phyloP scores from a whole-genome alignment of 495 filamentous ascomycete species.

The Podospora pseudopauciseta region DNA sequence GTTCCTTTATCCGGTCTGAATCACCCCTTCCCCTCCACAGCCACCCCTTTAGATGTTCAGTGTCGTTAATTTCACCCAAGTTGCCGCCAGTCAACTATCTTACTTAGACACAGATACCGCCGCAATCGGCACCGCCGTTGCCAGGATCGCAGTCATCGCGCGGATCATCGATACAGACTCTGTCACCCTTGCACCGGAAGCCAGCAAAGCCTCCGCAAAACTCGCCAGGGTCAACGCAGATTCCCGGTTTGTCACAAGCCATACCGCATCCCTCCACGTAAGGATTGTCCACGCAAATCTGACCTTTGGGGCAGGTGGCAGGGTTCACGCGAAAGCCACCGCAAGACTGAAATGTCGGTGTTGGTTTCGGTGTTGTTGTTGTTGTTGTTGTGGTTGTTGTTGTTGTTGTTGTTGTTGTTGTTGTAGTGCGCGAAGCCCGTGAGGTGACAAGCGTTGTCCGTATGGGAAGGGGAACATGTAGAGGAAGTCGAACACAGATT shows the following conservation, averaged over 20 bases:
- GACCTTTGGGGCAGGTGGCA: slow-evolving; percentile 17
- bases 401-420: background rate
- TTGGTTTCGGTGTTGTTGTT: background rate
- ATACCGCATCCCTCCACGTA: slow-evolving; percentile 28
- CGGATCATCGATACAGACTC: slow-evolving; percentile 32
- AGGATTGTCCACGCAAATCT: slow-evolving; percentile 33
- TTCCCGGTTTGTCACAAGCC: slow-evolving; percentile 31
- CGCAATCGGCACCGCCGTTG: slow-evolving; percentile 31
- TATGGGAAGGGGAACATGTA: slow-evolving; percentile 15
- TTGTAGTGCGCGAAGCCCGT: slow-evolving; percentile 8
- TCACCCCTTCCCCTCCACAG: no score
- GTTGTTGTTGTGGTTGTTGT: background rate
- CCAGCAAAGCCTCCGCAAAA: slow-evolving; percentile 34
- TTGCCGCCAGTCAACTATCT: no score
- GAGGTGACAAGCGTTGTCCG: slow-evolving; percentile 9
- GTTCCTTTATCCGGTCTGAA: no score
- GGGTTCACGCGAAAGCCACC: slow-evolving; percentile 26
- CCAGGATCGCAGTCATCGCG: slow-evolving; percentile 29
- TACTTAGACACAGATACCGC: slow-evolving; percentile 28
- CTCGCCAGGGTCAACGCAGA: slow-evolving; percentile 27
- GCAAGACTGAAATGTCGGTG: slow-evolving; percentile 24
- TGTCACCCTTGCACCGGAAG: slow-evolving; percentile 23
- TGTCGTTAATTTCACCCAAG: background rate
- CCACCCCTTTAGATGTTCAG: background rate
- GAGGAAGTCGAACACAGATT: slow-evolving; percentile 17